These are phyloP conservation scores for Acidiella bohemica DNA, from an alignment of 495 filamentous ascomycete species.

Conservation along the genomic window DNA sequence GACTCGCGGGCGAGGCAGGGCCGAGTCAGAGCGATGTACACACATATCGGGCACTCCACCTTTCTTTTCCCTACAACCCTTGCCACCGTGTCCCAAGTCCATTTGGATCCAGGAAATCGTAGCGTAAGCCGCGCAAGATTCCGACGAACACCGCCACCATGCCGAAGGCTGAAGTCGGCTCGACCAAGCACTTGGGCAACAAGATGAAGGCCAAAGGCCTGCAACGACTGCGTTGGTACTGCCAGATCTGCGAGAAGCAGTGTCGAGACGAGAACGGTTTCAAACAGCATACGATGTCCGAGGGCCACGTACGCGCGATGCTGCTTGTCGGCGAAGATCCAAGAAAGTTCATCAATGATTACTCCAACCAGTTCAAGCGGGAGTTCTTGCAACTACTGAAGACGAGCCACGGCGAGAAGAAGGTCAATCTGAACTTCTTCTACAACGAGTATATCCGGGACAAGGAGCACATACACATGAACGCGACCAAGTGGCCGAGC, in stretches of 20 bases:
- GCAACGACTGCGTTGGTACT: constrained; percentile 76
- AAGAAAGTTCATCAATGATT: constrained; percentile 64
- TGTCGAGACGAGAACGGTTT: constrained; percentile 60
- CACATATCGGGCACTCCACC: too few species aligned
- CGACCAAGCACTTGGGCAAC: constrained; percentile 73
- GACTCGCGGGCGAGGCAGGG: too few species aligned
- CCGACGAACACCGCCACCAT: constrained; percentile 40
- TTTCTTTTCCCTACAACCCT: too few species aligned
- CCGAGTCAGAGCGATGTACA: too few species aligned
- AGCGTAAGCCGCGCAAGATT: not conserved
- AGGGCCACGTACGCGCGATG: constrained; percentile 76
- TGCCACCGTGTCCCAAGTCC: too few species aligned
- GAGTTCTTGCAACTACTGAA: constrained; percentile 65
- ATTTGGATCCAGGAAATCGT: too few species aligned
- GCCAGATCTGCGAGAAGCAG: constrained; percentile 51
- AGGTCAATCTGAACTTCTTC: constrained; percentile 73
- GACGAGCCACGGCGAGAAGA: constrained; percentile 76
- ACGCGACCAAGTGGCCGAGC: constrained; percentile 71
- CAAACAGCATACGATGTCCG: constrained; percentile 62
- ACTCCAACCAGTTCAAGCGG: constrained; percentile 57
- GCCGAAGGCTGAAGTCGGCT: constrained; percentile 84
- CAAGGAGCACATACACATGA: constrained; percentile 86
- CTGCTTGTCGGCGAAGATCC: constrained; percentile 72
- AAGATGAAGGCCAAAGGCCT: constrained; percentile 83
- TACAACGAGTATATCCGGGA: constrained; percentile 77